phyloP scores from a whole-genome alignment of 352 stramenopile species.

The Pythium volutum region DNA sequence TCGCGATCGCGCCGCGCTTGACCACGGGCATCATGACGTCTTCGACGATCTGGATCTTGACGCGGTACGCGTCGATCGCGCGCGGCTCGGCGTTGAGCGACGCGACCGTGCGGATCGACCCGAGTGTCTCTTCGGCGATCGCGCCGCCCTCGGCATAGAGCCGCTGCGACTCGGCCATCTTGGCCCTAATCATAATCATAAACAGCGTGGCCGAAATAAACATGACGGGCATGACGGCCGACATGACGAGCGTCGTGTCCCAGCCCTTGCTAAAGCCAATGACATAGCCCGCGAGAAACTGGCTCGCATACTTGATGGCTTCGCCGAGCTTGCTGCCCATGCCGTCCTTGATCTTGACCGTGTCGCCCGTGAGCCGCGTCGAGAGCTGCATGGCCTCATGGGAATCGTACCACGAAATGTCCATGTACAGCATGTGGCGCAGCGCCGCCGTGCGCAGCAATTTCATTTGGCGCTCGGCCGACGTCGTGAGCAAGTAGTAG shows the following conservation, averaged over 20 bases:
- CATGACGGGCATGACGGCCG: slow-evolving; percentile 28
- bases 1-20: slow-evolving; percentile 24
- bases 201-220: slow-evolving; percentile 23
- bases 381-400: slow-evolving; percentile 28
- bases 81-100: slow-evolving; percentile 42
- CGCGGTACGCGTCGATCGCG: slow-evolving; percentile 39
- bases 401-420: slow-evolving; percentile 33
- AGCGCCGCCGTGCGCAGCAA: slow-evolving; percentile 22
- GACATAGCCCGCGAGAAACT: slow-evolving; percentile 30
- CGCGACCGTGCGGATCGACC: slow-evolving; percentile 56
- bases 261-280: slow-evolving; percentile 32
- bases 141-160: slow-evolving; percentile 47
- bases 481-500: slow-evolving; percentile 32
- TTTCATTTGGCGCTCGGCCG: slow-evolving; percentile 42
- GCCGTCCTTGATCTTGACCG: slow-evolving; percentile 16
- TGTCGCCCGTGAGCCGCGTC: slow-evolving; percentile 30
- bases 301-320: slow-evolving; percentile 20
- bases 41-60: slow-evolving; percentile 29
- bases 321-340: slow-evolving; percentile 39
- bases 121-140: slow-evolving; percentile 55
- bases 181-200: slow-evolving; percentile 26
- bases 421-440: slow-evolving; percentile 33
- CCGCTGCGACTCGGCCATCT: slow-evolving; percentile 31
- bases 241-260: slow-evolving; percentile 36
- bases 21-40: slow-evolving; percentile 29